A percentile compares a stretch with the other conserved stretches of the same genome.
phyloP scores from a whole-genome alignment of 495 filamentous ascomycete genomes.

The Talaromyces adpressus region DNA sequence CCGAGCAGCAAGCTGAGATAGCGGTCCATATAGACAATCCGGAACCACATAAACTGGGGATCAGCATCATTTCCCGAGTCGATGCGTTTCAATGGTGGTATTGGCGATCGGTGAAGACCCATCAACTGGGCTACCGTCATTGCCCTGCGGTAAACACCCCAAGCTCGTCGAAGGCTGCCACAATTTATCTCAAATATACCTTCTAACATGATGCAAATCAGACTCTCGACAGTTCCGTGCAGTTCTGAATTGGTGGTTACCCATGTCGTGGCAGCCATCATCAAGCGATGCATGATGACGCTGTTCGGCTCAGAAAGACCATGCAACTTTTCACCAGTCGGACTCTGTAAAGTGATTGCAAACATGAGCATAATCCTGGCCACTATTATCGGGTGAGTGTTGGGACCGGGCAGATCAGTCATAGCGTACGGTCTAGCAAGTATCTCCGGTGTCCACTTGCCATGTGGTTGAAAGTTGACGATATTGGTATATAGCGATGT shows the following conservation, averaged over 20 bases:
- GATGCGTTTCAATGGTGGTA: conserved; percentile 3
- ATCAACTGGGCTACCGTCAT: conserved; percentile 24
- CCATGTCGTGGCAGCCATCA: neutral
- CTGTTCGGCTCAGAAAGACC: neutral
- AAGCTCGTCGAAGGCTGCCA: conserved; percentile 37
- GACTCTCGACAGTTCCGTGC: conserved; percentile 31
- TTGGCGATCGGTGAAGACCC: neutral
- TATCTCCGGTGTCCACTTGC: neutral
- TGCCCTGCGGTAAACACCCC: conserved; percentile 33
- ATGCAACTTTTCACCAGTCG: neutral
- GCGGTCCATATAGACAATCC: conserved; percentile 19
- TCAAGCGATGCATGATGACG: neutral
- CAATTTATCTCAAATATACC: conserved; percentile 30
- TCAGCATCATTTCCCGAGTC: neutral
- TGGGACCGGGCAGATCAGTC: neutral
- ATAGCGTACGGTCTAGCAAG: neutral
- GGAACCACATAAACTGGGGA: conserved; percentile 7
- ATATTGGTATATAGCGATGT: conserved; percentile 1
- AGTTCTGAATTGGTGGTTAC: neutral
- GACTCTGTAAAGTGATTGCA: neutral
- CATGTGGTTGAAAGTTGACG: neutral
- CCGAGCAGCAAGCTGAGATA: conserved; percentile 31
- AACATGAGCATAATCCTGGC: neutral
- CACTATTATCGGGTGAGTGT: neutral
- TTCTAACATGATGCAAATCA: conserved; percentile 40